Conservation (phyloP, 768 basidiomycete species). For the Amanita jacksonii region DNA sequence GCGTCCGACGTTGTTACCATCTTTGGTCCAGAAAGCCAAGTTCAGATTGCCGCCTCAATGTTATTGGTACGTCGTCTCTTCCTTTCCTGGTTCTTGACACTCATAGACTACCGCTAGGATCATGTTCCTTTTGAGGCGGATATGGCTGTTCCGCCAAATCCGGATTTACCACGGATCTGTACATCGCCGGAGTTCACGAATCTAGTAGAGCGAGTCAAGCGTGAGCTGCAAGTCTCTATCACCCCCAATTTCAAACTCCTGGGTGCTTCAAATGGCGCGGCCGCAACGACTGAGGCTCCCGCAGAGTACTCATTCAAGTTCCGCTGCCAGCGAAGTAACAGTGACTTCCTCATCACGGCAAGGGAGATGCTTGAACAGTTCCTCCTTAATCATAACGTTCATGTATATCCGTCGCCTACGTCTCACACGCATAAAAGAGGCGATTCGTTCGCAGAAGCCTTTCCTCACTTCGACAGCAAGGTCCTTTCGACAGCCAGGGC, state of each 20-base stretch:
- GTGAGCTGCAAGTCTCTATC: slow-evolving; percentile 88
- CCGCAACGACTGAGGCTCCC: slow-evolving; percentile 33
- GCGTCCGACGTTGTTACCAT: slow-evolving; percentile 95
- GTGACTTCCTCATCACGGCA: slow-evolving; percentile 84
- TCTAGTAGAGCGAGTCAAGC: slow-evolving; percentile 87
- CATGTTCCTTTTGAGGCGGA: slow-evolving; percentile 96
- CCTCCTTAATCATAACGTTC: slow-evolving; percentile 73
- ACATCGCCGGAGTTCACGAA: slow-evolving; percentile 72
- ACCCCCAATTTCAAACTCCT: slow-evolving; percentile 65
- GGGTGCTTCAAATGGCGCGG: slow-evolving; percentile 13
- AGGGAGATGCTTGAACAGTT: slow-evolving; percentile 92
- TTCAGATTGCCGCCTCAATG: slow-evolving; percentile 95
- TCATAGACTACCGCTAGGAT: slow-evolving; percentile 42
- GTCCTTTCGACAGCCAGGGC: slow-evolving; percentile 73
- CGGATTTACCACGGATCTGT: slow-evolving; percentile 69
- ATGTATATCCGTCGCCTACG: slow-evolving; percentile 70
- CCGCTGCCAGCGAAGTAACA: slow-evolving; percentile 90
- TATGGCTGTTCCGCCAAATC: slow-evolving; percentile 78
- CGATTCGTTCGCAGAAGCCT: slow-evolving; percentile 91
- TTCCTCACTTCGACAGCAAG: slow-evolving; percentile 95
- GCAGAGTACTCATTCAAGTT: slow-evolving; percentile 91
- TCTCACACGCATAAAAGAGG: slow-evolving; percentile 70
- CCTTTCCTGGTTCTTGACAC: neutral
- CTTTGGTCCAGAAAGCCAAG: slow-evolving; percentile 94
- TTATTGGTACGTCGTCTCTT: slow-evolving; percentile 52